Base-by-base conservation (phyloP, 2,329 filamentous ascomycete species). In the Colletotrichum sp. region DNA sequence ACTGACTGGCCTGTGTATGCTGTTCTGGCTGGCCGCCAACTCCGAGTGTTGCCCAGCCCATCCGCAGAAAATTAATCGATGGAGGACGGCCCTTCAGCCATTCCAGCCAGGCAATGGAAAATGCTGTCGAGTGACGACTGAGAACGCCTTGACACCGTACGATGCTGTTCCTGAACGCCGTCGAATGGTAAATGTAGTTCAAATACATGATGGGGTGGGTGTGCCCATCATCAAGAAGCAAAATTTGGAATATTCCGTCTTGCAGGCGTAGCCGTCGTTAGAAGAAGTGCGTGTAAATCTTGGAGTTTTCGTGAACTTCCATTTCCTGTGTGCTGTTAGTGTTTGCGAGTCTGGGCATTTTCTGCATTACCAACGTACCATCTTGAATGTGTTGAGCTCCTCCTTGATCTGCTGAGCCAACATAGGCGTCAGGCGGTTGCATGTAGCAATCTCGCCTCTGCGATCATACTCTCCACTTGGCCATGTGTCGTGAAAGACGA, bases 271-370 rank as follows among this genome's bases (percentile, higher is more conserved):
- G 75, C 75, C 79, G 79, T 89, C 87, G 86, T 96, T 92, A 99
- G 90, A 99, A 98, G 91, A 99, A 99, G 91, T 99, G 97, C 81
- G 97, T 99, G 89, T 99, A 98, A 82, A 98, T 96, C 89, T 98
- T 99, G 79, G 97, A 98, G 84, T 94, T 95, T 87, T 98, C 97
- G 85, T 99, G 97, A 81, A 99, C 97, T 89, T 98, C 97, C 97
- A 99, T 99, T 88, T 99, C 97, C 97, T 98, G 77, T 52, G 70
- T 16, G n/a, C 22, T 52, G 80, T 91, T 84, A 91, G 88, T 79
- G 60, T 28, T 2, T 10, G 22, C 16, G 3, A 6, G 2, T 15
- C 36, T 25, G 8, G 3, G 15, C 3, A 13, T 43, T 16, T 9
- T 30, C 15, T 52, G 43, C 32, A 48, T 7, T 48, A 10, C 18